Evolutionary conservation across 2,329 filamentous ascomycete genomes (phyloP).

Genomic region (Phialophora macrospora): DNA sequence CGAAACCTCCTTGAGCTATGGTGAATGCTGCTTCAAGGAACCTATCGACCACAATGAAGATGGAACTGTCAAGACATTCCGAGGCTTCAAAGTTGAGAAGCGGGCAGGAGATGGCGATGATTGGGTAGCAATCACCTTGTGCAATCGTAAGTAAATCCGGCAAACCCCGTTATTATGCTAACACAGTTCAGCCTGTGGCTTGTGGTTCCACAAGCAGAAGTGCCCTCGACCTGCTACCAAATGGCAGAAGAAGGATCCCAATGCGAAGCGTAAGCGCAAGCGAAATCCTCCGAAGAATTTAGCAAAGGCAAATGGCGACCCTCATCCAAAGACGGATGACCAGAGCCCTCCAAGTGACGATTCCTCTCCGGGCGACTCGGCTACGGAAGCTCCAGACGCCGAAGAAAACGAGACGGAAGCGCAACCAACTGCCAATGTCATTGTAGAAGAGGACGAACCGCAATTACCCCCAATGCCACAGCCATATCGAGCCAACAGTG

Average conservation of each 20-base stretch:
- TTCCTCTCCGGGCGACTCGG: conserved; percentile 43
- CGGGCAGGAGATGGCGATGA: conserved; percentile 67
- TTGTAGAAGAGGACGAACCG: conserved; percentile 45
- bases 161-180: conserved; percentile 24
- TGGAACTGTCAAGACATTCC: conserved; percentile 68
- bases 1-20: conserved; percentile 73
- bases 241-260: conserved; percentile 71
- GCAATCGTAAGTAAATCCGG: conserved; percentile 73
- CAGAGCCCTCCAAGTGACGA: conserved; percentile 45
- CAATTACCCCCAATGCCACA: conserved; percentile 46
- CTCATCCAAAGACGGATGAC: conserved; percentile 43
- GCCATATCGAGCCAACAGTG: conserved; percentile 54
- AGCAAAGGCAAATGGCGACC: conserved; percentile 44
- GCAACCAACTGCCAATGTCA: conserved; percentile 39
- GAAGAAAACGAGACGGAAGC: conserved; percentile 38
- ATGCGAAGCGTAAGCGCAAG: conserved; percentile 48
- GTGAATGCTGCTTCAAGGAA: conserved; percentile 75
- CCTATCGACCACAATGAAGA: conserved; percentile 66
- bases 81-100: conserved; percentile 77
- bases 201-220: conserved; percentile 91
- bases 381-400: conserved; percentile 32
- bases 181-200: conserved; percentile 71
- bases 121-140: conserved; percentile 77
- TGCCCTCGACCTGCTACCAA: conserved; percentile 79
- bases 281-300: conserved; percentile 39